A percentile compares a stretch with the other conserved stretches of the same genome.
These are phyloP conservation scores for Leccinum pallidistipes DNA, from an alignment of 1,284 basidiomycete species.

Conservation along the genomic window DNA sequence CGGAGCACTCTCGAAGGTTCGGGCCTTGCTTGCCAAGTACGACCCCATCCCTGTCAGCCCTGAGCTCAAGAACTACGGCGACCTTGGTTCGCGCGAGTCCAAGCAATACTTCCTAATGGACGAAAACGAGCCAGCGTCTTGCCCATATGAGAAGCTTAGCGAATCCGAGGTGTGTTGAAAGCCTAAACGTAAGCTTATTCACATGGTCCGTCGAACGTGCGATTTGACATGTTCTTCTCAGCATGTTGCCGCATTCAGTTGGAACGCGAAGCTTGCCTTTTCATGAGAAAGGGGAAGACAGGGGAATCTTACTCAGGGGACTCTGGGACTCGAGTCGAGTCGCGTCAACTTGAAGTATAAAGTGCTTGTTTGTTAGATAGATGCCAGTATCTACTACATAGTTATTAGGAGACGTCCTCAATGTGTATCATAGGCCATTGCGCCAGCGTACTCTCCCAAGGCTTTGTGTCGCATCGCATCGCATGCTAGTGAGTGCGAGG, in stretches of 20 bases:
- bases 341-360: not conserved
- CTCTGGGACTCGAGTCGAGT: not conserved
- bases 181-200: too few relatives aligned
- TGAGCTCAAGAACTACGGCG: conserved; percentile 25
- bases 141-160: conserved; percentile 16
- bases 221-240: too few relatives aligned
- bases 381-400: too few relatives aligned
- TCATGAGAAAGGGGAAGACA: not conserved
- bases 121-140: conserved; percentile 20
- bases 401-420: not conserved
- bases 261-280: not conserved
- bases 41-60: conserved; percentile 26
- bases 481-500: too few relatives aligned
- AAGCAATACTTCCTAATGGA: conserved; percentile 25
- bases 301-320: not conserved
- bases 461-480: too few relatives aligned
- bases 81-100: conserved; percentile 21
- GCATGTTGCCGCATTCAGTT: too few relatives aligned
- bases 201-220: too few relatives aligned
- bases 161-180: not conserved
- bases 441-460: not conserved
- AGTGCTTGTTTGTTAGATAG: not conserved
- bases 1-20: conserved; percentile 22
- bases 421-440: not conserved
- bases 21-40: conserved; percentile 20